phyloP scores from a whole-genome alignment of 805 yeast genomes.

The Cyberlindnera mrakii region DNA sequence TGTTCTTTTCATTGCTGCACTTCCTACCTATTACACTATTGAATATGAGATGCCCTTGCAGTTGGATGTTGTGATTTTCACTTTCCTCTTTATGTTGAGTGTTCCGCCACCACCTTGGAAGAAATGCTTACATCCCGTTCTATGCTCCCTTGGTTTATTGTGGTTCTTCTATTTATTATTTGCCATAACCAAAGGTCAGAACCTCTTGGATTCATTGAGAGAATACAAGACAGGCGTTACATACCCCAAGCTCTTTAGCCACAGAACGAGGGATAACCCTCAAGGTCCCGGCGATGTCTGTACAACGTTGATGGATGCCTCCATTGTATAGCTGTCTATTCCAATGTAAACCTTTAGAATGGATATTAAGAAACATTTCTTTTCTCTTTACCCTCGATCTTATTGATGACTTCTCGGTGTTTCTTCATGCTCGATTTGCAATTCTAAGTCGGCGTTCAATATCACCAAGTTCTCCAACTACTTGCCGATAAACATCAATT shows the following conservation, averaged over 20 bases:
- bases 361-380: conserved; percentile 55
- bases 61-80: conserved; percentile 49
- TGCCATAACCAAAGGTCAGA: conserved; percentile 42
- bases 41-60: conserved; percentile 59
- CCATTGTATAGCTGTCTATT: conserved; percentile 67
- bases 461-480: no score
- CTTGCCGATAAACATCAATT: no score
- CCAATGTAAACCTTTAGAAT: conserved; percentile 72
- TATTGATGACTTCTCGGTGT: conserved; percentile 34
- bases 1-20: conserved; percentile 43
- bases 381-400: conserved; percentile 54
- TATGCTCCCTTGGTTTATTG: conserved; percentile 57
- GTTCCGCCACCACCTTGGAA: conserved; percentile 40
- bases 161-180: conserved; percentile 58
- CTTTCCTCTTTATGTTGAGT: conserved; percentile 44
- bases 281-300: conserved; percentile 87
- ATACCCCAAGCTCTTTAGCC: conserved; percentile 52
- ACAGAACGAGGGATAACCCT: conserved; percentile 28
- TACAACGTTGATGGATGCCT: conserved; percentile 64
- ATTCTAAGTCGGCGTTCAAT: no score
- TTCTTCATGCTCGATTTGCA: no score
- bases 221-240: conserved; percentile 65
- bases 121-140: conserved; percentile 62
- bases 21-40: conserved; percentile 54
- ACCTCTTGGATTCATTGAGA: conserved; percentile 45